A percentile compares a stretch with the other conserved stretches of the same genome.
These are phyloP conservation scores for Pyrrhoderma noxium DNA, from an alignment of 1,284 basidiomycete genomes.

Conservation along the genomic window DNA sequence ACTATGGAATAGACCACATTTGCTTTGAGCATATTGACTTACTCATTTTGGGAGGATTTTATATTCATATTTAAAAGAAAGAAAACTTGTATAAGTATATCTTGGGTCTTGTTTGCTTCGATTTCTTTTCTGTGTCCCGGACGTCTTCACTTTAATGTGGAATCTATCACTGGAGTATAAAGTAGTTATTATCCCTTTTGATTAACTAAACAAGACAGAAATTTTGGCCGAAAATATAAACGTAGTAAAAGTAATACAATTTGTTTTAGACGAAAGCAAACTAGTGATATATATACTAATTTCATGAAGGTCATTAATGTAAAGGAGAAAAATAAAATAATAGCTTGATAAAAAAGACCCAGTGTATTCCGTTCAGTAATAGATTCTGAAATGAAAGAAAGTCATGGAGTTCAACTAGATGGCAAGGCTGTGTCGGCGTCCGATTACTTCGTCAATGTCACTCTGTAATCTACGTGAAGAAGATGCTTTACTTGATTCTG, in stretches of 20 bases:
- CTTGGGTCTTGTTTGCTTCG: no score
- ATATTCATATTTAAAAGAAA: no score
- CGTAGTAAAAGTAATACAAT: constrained; percentile 6
- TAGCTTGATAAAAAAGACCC: neutral
- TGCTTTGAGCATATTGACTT: neutral
- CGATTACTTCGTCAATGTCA: constrained; percentile 28
- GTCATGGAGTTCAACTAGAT: constrained; percentile 21
- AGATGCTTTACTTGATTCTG: constrained; percentile 25
- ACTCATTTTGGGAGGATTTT: no score
- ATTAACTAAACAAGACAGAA: no score
- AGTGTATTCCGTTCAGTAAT: no score
- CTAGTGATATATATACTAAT: no score
- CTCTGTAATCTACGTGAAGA: constrained; percentile 33
- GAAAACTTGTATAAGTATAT: no score
- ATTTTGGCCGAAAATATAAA: constrained; percentile 4
- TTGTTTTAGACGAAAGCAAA: neutral
- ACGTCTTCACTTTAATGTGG: no score
- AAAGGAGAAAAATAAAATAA: constrained; percentile 2
- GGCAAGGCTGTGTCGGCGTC: constrained; percentile 33
- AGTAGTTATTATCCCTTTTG: no score
- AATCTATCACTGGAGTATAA: no score
- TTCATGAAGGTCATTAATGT: constrained; percentile 6
- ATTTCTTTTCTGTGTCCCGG: no score
- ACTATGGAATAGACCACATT: constrained; percentile 9
- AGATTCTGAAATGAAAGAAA: neutral